phyloP scores from a whole-genome alignment of 768 basidiomycete genomes.

The Panaeolus papilionaceus region DNA sequence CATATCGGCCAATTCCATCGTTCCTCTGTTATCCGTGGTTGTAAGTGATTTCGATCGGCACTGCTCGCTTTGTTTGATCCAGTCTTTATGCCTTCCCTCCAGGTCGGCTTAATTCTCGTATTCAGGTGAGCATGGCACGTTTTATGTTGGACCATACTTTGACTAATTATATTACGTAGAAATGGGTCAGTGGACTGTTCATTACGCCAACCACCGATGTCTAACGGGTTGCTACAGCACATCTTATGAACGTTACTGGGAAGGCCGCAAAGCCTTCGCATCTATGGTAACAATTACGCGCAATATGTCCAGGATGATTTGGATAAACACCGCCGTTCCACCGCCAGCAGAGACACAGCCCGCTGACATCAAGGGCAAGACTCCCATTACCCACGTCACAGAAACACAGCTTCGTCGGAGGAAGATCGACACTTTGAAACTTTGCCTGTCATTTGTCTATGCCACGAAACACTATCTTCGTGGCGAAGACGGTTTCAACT shows the following conservation, averaged over 20 bases:
- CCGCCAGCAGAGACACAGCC: constrained; percentile 59
- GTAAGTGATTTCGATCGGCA: constrained; percentile 49
- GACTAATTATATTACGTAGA: constrained; percentile 39
- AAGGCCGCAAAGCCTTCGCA: constrained; percentile 87
- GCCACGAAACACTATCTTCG: constrained; percentile 86
- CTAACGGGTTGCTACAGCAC: constrained; percentile 45
- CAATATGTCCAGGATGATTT: constrained; percentile 78
- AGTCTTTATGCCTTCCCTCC: not conserved
- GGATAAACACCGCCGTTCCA: constrained; percentile 73
- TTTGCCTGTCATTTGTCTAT: constrained; percentile 73
- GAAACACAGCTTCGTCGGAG: constrained; percentile 59
- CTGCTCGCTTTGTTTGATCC: constrained; percentile 15
- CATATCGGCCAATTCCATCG: constrained; percentile 79
- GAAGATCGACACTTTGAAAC: constrained; percentile 75
- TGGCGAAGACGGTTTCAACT: constrained; percentile 78
- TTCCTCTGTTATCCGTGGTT: constrained; percentile 89
- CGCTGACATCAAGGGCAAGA: constrained; percentile 56
- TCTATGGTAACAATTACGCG: constrained; percentile 74
- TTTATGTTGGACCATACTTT: constrained; percentile 4
- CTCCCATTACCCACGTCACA: constrained; percentile 50
- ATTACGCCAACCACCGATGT: not conserved
- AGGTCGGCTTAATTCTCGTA: constrained; percentile 91
- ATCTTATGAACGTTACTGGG: constrained; percentile 88
- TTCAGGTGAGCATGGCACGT: constrained; percentile 63
- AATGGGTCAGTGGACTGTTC: constrained; percentile 57